These are phyloP conservation scores for Dryadomyces sulphureus DNA, from an alignment of 2,329 filamentous ascomycete genomes.

Conservation along the genomic window DNA sequence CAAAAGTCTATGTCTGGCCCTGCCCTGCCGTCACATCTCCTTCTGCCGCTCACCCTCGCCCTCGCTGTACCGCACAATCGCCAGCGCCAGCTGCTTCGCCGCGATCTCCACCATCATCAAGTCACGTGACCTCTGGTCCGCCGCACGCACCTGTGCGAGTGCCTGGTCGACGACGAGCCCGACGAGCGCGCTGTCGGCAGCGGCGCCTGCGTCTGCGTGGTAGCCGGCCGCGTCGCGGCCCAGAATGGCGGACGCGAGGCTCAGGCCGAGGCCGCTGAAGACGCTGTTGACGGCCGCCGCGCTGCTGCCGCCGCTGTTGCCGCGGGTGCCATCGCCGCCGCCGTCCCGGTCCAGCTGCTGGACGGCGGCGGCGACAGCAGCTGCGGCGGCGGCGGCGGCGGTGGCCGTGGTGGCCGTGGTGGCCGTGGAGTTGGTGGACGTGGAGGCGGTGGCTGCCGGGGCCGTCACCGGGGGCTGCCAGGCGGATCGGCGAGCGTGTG, in stretches of 20 bases:
- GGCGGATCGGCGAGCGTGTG: neutral
- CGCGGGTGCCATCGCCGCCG: neutral
- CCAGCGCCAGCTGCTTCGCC: conserved; percentile 38
- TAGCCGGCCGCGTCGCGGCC: neutral
- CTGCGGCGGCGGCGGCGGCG: conserved; percentile 10
- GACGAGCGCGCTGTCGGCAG: neutral
- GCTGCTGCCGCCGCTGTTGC: neutral
- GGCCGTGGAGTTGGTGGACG: conserved; percentile 5
- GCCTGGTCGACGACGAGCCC: conserved; percentile 22
- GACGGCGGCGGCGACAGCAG: conserved; percentile 7
- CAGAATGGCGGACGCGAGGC: conserved; percentile 5
- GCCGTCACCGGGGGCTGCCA: neutral
- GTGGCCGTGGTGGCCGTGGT: neutral
- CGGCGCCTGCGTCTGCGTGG: neutral
- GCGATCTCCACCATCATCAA: conserved; percentile 37
- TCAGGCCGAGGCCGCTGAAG: conserved; percentile 1
- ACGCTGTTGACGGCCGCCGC: neutral
- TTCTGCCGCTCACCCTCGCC: conserved; percentile 9
- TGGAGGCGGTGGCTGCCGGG: conserved; percentile 3
- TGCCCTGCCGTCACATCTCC: neutral
- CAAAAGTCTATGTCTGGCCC: neutral
- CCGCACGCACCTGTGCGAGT: conserved; percentile 27
- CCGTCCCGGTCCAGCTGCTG: neutral
- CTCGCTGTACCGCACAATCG: conserved; percentile 34
- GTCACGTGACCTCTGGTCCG: conserved; percentile 28